Percentiles rank a stretch among this genome's conserved stretches.
Conservation (phyloP, 768 basidiomycete genomes). For the Tremella yokohamensis region DNA sequence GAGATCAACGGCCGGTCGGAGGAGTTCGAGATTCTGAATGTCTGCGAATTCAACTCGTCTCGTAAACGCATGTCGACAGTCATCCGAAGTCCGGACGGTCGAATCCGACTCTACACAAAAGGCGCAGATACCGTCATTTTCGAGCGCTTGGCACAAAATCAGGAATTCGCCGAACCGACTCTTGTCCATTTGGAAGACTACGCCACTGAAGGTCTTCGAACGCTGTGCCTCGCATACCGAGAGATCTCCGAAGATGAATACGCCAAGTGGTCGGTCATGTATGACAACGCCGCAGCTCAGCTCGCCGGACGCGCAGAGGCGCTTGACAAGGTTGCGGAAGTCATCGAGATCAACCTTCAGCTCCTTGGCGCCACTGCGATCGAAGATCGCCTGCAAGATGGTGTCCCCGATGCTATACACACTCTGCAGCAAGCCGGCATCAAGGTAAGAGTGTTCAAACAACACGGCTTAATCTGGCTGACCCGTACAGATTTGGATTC, state of each 20-base stretch:
- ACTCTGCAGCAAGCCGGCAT: slow-evolving; percentile 97
- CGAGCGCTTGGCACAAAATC: slow-evolving; percentile 74
- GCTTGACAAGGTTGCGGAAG: slow-evolving; percentile 86
- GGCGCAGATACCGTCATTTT: slow-evolving; percentile 97
- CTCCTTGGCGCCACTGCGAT: slow-evolving; percentile 95
- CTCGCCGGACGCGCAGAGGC: slow-evolving; percentile 87
- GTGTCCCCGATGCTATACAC: slow-evolving; percentile 96
- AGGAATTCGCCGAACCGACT: slow-evolving; percentile 77
- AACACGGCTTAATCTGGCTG: background rate
- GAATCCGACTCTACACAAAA: slow-evolving; percentile 92
- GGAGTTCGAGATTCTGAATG: slow-evolving; percentile 88
- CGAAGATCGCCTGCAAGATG: slow-evolving; percentile 97
- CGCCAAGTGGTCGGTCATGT: slow-evolving; percentile 77
- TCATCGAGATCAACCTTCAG: slow-evolving; percentile 91
- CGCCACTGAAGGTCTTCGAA: slow-evolving; percentile 92
- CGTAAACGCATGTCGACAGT: slow-evolving; percentile 97
- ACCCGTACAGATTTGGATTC: slow-evolving; percentile 74
- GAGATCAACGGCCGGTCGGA: slow-evolving; percentile 66
- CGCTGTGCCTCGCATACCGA: slow-evolving; percentile 91
- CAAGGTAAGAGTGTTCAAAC: slow-evolving; percentile 59
- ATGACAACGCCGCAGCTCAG: slow-evolving; percentile 88
- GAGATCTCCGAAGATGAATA: slow-evolving; percentile 91
- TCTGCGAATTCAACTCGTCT: slow-evolving; percentile 98
- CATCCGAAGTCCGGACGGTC: slow-evolving; percentile 78
- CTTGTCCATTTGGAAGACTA: slow-evolving; percentile 91